phyloP scores from a whole-genome alignment of 768 basidiomycete species.

The Serendipita sp. region DNA sequence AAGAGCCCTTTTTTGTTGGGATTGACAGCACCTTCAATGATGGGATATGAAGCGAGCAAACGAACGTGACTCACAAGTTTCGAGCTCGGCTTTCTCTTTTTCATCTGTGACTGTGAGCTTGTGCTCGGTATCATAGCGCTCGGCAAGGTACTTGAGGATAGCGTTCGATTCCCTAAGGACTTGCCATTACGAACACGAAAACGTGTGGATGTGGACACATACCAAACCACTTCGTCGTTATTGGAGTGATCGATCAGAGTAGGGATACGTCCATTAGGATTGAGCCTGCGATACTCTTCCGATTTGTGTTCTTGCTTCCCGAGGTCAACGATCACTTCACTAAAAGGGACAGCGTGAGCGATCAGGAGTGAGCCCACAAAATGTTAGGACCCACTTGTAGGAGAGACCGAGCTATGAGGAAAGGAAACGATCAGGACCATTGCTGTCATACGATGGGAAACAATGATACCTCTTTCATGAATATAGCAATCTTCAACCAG shows the following conservation, averaged over 20 bases:
- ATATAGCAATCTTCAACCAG: background rate
- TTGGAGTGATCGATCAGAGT: constrained; percentile 15
- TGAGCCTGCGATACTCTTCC: background rate
- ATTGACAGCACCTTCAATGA: too few relatives aligned
- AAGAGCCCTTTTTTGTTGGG: too few relatives aligned
- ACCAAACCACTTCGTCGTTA: constrained; percentile 13
- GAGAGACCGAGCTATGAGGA: constrained; percentile 3
- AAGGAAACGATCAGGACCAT: background rate
- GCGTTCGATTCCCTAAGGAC: background rate
- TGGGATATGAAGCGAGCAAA: too few relatives aligned
- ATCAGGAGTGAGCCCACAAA: background rate
- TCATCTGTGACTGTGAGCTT: constrained; percentile 10
- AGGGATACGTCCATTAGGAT: constrained; percentile 10
- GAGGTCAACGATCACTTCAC: constrained; percentile 8
- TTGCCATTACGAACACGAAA: background rate
- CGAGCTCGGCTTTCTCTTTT: constrained; percentile 8
- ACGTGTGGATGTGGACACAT: constrained; percentile 7
- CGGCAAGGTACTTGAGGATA: constrained; percentile 10
- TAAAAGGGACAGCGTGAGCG: background rate
- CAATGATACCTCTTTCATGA: constrained; percentile 3
- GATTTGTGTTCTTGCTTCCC: constrained; percentile 9
- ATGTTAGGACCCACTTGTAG: background rate
- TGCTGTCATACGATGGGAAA: background rate
- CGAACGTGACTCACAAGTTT: background rate
- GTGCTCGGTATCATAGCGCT: constrained; percentile 10